Conservation (phyloP, 495 filamentous ascomycete genomes). For the Lindgomyces ingoldianus region DNA sequence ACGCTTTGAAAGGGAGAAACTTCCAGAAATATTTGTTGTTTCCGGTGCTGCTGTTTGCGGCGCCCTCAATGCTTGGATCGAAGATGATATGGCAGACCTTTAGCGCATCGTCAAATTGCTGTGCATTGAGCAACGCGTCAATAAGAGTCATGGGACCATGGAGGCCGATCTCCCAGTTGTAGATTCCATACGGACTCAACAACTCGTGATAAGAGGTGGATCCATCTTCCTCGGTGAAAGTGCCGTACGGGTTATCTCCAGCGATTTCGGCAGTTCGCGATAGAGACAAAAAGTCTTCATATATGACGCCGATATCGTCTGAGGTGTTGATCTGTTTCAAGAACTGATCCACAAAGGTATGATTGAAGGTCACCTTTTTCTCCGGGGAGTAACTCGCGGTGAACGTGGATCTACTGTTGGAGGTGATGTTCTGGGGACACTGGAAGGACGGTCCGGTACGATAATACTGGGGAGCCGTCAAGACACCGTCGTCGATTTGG, state of each 20-base stretch:
- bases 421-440: no score
- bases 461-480: no score
- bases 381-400: no score
- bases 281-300: background rate
- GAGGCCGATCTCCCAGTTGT: slow-evolving; percentile 46
- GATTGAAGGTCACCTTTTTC: no score
- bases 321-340: no score
- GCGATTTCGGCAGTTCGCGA: background rate
- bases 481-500: no score
- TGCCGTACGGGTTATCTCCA: background rate
- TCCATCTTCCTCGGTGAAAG: background rate
- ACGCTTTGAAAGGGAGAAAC: slow-evolving; percentile 1
- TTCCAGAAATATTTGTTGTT: no score
- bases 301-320: no score
- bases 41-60: no score
- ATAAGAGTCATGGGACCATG: slow-evolving; percentile 39
- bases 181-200: slow-evolving; percentile 32
- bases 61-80: background rate
- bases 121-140: slow-evolving; percentile 18
- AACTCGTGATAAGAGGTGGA: slow-evolving; percentile 1
- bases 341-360: no score
- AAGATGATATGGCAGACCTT: background rate
- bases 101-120: slow-evolving; percentile 9
- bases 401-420: no score
- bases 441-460: no score